Conservation (phyloP, 2,329 filamentous ascomycete species). For the Ophiostoma sp. region DNA sequence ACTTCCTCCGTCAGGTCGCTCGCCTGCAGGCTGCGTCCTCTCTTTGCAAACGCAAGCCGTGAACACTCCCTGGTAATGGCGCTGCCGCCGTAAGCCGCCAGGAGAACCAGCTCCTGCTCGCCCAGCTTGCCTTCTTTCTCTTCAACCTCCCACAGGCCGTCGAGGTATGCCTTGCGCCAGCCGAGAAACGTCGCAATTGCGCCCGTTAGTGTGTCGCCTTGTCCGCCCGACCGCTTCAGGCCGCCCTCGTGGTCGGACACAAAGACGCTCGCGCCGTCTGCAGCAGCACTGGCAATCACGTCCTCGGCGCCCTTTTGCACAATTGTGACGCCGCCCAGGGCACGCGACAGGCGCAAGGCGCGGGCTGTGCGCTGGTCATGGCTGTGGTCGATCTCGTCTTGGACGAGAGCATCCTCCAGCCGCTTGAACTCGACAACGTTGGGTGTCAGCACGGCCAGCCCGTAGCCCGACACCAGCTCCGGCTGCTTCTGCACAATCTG, state of each 20-base stretch:
- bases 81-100: slow-evolving; percentile 82
- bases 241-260: slow-evolving; percentile 74
- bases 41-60: slow-evolving; percentile 75
- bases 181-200: slow-evolving; percentile 80
- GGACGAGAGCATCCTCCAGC: slow-evolving; percentile 64
- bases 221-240: slow-evolving; percentile 83
- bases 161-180: slow-evolving; percentile 82
- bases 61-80: slow-evolving; percentile 82
- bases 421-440: slow-evolving; percentile 91
- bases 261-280: slow-evolving; percentile 42
- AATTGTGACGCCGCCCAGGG: slow-evolving; percentile 81
- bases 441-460: slow-evolving; percentile 80
- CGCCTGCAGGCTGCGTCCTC: slow-evolving; percentile 82
- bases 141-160: slow-evolving; percentile 62
- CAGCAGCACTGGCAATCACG: slow-evolving; percentile 47
- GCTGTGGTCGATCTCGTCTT: slow-evolving; percentile 28
- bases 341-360: slow-evolving; percentile 63
- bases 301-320: slow-evolving; percentile 84
- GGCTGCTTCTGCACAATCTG: slow-evolving; percentile 70
- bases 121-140: slow-evolving; percentile 27
- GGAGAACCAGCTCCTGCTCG: slow-evolving; percentile 55
- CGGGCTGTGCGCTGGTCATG: slow-evolving; percentile 27
- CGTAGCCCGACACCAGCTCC: slow-evolving; percentile 72
- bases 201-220: slow-evolving; percentile 92
- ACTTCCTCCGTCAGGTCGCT: slow-evolving; percentile 91